Base-by-base conservation (phyloP, 345 rosid genomes). In the Rhodomyrtus tomentosa region DNA sequence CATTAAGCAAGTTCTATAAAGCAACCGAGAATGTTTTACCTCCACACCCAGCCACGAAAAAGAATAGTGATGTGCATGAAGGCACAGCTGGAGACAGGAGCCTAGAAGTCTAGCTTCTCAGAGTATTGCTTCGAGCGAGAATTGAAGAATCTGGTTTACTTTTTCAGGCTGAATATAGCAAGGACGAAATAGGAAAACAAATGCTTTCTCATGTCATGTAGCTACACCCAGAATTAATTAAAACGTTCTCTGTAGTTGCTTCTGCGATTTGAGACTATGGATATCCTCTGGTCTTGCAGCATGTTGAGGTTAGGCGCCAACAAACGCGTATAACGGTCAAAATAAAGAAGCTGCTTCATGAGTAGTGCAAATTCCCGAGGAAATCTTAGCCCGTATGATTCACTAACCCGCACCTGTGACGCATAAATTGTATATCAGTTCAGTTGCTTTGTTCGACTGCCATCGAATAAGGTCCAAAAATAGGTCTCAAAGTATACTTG, bases 291-390 rank as follows among this genome's bases (percentile, higher is more conserved):
- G 87, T 96, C 99, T 84, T 92, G 98, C 85, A 95, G 98, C 99
- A 96, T 96, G 92, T 95, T 95, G 93, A 96, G 11, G 90, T 92
- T 89, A 5, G 99, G 98, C 50, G 99, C 98, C 91, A 96, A 83
- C 89, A 96, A 87, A 83, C 98, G 92, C 0, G 99, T 96, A 82
- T 96, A 96, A 42, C 98, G 96, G 82, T 95, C 99, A 73, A 95
- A 96, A 86, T 96, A 96, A 86, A 96, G 92, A 88, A 95, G 98
- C 90, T 94, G 99, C 88, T 96, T 96, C 96, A 96, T 59, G n/a
- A 96, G 95, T 89, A 96, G 98, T 68, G 98, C 99, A 90, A 95
- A 95, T 87, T 96, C 98, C 89, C 96, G 93, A 0, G 98, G 98
- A 90, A 96, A 95, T 87, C 87, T 93, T 53, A 96, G 92, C 85